Base-by-base conservation (phyloP, 108 stramenopile genomes). In the Conticribra weissflogii region DNA sequence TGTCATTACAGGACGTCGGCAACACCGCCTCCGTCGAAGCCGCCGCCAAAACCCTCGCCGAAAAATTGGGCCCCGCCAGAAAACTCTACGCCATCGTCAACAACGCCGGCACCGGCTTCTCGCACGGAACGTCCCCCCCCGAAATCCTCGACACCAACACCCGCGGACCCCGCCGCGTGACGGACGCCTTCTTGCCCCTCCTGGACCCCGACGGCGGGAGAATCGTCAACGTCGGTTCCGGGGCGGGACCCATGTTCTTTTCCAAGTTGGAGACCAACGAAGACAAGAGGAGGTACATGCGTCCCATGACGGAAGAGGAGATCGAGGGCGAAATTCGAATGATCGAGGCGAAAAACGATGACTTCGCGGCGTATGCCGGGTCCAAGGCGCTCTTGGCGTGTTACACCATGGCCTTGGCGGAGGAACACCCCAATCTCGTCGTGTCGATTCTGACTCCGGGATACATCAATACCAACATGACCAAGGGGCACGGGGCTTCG, bases 1-100 rank as follows among this genome's bases (percentile, higher is more conserved):
- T 74, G 73, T 49, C 47, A 78, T 3, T n/a, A 76, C 2, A 53
- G 63, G 24, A 36, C 79, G 57, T 41, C 36, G 12, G 36, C 36
- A 79, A 84, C 64, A 66, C 64, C 5, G 28, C 63, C 0, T 49
- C 44, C 46, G 75, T 76, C 45, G 75, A 70, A 25, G 77, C 79
- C 23, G 76, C 80, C 0, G 44, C 56, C 21, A 61, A 48, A 5
- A 41, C 36, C 36, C 36, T 41, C 36, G 5, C 36, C 36, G 8
- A 41, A 41, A 41, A 41, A 41, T 12, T 41, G 36, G 12, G 44
- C 44, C 44, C 44, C 15, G 15, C 12, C 44, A 45, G 15, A 45
- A 8, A 51, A 51, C 57, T 59, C 23, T 18, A 25, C n/a, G 57
- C 33, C 33, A 59, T 59, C 23, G n/a, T 59, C 22, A 59, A 59